Evolutionary conservation across 768 basidiomycete genomes (phyloP).

Genomic region (Auricularia sp.): DNA sequence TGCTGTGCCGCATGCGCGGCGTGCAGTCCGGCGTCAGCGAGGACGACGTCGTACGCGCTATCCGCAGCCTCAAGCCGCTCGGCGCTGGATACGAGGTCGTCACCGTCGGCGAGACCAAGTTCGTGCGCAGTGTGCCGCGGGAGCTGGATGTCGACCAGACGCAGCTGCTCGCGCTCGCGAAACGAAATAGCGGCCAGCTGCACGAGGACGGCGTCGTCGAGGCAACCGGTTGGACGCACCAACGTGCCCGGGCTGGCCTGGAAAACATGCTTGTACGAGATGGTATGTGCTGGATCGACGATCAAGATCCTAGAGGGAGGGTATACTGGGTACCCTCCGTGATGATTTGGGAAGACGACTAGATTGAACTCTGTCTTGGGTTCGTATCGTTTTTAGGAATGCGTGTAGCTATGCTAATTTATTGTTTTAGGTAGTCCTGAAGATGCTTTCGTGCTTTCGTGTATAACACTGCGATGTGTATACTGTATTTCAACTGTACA

Average conservation of each 20-base stretch:
- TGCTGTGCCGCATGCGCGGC: conserved; percentile 69
- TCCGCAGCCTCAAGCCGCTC: conserved; percentile 79
- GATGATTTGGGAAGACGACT: conserved; percentile 65
- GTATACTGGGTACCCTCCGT: conserved; percentile 84
- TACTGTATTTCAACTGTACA: too few species aligned
- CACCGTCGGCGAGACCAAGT: conserved; percentile 53
- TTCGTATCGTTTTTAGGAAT: too few species aligned
- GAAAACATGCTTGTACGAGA: conserved; percentile 87
- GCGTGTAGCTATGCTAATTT: too few species aligned
- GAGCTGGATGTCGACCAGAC: conserved; percentile 88
- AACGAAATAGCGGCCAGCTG: conserved; percentile 58
- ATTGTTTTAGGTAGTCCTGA: too few species aligned
- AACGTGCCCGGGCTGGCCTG: conserved; percentile 66
- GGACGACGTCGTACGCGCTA: conserved; percentile 74
- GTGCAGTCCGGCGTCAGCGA: conserved; percentile 56
- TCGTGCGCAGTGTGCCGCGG: conserved; percentile 83
- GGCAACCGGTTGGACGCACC: conserved; percentile 65
- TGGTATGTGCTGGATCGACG: conserved; percentile 91
- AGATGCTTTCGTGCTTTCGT: too few species aligned
- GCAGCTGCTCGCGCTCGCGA: conserved; percentile 55
- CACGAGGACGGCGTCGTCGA: conserved; percentile 51
- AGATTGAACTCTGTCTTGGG: too few species aligned
- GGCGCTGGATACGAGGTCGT: conserved; percentile 88
- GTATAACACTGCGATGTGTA: too few species aligned
- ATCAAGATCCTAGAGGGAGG: conserved; percentile 61